Conservation (phyloP, 2,329 filamentous ascomycete genomes). For the Stachybotrys elegans region DNA sequence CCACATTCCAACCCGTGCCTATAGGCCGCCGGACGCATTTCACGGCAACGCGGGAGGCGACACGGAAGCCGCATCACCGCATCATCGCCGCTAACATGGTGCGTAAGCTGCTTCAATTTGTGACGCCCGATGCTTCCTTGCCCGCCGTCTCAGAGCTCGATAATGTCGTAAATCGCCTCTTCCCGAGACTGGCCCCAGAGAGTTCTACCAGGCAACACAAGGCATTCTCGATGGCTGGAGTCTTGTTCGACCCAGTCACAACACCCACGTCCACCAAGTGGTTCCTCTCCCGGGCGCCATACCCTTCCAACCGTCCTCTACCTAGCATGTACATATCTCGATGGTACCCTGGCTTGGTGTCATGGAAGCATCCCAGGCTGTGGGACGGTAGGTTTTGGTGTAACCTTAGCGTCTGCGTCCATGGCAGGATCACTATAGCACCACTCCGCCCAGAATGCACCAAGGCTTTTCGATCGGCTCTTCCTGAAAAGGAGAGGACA, state of each 20-base stretch:
- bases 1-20: conserved; percentile 19
- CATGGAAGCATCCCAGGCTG: conserved; percentile 28
- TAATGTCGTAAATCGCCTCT: conserved; percentile 40
- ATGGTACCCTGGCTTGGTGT: conserved; percentile 3
- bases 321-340: no score
- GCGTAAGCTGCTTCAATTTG: conserved; percentile 43
- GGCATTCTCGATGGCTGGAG: conserved; percentile 34
- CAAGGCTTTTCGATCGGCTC: conserved; percentile 42
- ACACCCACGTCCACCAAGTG: conserved; percentile 24
- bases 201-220: conserved; percentile 20
- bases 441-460: conserved; percentile 40
- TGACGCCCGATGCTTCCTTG: conserved; percentile 42
- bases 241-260: conserved; percentile 30
- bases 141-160: conserved; percentile 39
- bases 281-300: conserved; percentile 43
- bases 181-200: conserved; percentile 35
- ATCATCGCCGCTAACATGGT: conserved; percentile 41
- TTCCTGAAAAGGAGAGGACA: conserved; percentile 25
- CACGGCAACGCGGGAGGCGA: conserved; percentile 14
- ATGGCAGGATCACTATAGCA: conserved; percentile 35
- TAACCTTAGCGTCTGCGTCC: conserved; percentile 37
- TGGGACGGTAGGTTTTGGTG: conserved; percentile 64
- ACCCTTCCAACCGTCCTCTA: conserved; percentile 32
- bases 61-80: conserved; percentile 30
- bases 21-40: conserved; percentile 13